Evolutionary conservation across 805 yeast genomes (phyloP).

Genomic region (Wickerhamiella nectarea): DNA sequence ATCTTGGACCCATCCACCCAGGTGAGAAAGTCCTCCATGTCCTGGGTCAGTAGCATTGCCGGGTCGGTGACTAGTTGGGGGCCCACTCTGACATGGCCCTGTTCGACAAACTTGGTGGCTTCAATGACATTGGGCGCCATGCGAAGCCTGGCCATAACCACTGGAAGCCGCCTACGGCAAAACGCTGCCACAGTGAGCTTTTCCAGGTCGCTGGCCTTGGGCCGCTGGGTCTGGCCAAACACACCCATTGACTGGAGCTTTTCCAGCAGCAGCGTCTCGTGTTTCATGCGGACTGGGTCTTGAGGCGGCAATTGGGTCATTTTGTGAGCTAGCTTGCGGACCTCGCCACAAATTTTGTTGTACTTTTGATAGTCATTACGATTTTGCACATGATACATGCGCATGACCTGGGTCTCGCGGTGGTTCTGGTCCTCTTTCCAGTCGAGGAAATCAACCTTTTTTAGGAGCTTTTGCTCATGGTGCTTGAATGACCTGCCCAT

Average conservation of each 20-base stretch:
- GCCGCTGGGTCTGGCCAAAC: conserved; percentile 50
- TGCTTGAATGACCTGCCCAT: conserved; percentile 59
- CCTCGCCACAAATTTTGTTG: conserved; percentile 82
- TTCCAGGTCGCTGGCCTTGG: conserved; percentile 84
- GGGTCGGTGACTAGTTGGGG: conserved; percentile 94
- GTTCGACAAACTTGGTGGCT: conserved; percentile 85
- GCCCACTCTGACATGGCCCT: conserved; percentile 96
- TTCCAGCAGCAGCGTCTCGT: conserved; percentile 76
- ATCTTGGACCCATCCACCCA: conserved; percentile 98
- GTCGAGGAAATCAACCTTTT: conserved; percentile 90
- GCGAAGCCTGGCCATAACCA: conserved; percentile 82
- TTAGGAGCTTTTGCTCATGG: conserved; percentile 88
- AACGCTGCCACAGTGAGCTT: conserved; percentile 85
- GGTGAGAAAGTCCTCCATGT: conserved; percentile 89
- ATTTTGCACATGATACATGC: conserved; percentile 83
- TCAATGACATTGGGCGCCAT: conserved; percentile 86
- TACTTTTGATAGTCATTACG: conserved; percentile 93
- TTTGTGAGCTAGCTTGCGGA: conserved; percentile 75
- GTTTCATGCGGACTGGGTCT: conserved; percentile 77
- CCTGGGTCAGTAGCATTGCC: conserved; percentile 83
- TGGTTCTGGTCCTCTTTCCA: conserved; percentile 97
- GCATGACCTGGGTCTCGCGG: conserved; percentile 92
- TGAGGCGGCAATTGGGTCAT: conserved; percentile 72
- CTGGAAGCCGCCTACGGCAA: conserved; percentile 85
- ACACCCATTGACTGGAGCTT: conserved; percentile 84